These are phyloP conservation scores for Tetrahymena elliotti DNA, from an alignment of 73 alveolate species.

Conservation along the genomic window DNA sequence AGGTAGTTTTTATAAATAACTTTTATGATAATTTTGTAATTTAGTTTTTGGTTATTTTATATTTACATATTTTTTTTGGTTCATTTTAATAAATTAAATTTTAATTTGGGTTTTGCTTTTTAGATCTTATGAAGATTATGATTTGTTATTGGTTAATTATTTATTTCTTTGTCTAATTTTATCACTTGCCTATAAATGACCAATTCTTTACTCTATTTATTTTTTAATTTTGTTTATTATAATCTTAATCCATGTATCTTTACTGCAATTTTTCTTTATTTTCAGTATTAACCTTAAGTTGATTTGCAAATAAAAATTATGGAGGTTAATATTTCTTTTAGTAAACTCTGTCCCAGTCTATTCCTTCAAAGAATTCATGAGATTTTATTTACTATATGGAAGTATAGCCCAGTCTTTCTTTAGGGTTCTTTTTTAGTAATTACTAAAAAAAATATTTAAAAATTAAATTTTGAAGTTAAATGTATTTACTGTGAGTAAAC, in stretches of 20 bases:
- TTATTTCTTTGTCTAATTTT: neutral
- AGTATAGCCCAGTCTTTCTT: conserved; percentile 79
- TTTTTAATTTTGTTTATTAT: neutral
- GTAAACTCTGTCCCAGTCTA: conserved; percentile 82
- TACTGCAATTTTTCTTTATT: conserved; percentile 1
- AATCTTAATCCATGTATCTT: neutral
- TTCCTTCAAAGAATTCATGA: conserved; percentile 84
- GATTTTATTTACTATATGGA: conserved; percentile 76
- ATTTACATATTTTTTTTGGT: neutral
- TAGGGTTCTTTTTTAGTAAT: conserved; percentile 81
- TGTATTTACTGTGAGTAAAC: neutral
- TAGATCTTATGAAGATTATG: too few relatives aligned
- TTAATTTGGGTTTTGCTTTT: neutral
- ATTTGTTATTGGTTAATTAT: neutral
- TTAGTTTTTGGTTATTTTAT: too few relatives aligned
- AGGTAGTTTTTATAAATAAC: neutral
- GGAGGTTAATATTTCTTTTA: conserved; percentile 76
- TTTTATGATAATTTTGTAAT: neutral
- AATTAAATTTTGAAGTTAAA: neutral
- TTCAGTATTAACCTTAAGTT: neutral
- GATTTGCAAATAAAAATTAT: conserved; percentile 28
- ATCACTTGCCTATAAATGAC: neutral
- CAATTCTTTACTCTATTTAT: neutral
- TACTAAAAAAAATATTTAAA: conserved; percentile 49
- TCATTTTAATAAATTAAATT: too few relatives aligned